These are phyloP conservation scores for Trametes sanguinea DNA, from an alignment of 768 basidiomycete genomes.

Conservation along the genomic window DNA sequence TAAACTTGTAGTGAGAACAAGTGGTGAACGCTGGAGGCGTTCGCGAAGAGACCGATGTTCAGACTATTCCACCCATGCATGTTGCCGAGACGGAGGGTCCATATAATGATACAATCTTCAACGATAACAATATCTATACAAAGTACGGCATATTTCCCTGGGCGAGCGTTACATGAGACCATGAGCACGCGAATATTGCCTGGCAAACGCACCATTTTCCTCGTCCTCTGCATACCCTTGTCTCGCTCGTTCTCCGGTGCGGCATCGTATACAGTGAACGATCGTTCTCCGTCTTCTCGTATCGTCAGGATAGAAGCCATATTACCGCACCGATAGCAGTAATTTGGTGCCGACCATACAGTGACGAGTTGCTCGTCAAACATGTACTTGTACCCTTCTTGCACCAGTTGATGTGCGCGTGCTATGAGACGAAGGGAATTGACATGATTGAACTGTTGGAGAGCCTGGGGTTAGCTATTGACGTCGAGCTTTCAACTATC, in stretches of 20 bases:
- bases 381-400: conserved; percentile 97
- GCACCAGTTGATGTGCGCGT: conserved; percentile 94
- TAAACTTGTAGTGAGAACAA: too few species aligned
- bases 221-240: conserved; percentile 66
- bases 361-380: conserved; percentile 91
- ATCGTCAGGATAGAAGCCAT: conserved; percentile 90
- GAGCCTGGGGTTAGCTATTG: background rate
- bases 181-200: background rate
- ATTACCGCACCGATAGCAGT: conserved; percentile 86
- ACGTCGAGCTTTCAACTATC: too few species aligned
- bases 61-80: too few species aligned
- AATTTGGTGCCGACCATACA: conserved; percentile 92
- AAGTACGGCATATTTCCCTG: conserved; percentile 60
- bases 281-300: conserved; percentile 60
- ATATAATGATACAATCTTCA: background rate
- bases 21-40: background rate
- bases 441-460: conserved; percentile 82
- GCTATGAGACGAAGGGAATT: conserved; percentile 88
- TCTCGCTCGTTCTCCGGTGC: conserved; percentile 90
- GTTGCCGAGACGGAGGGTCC: background rate
- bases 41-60: too few species aligned
- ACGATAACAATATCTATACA: conserved; percentile 36
- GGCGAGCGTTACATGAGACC: background rate
- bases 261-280: conserved; percentile 84
- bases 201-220: conserved; percentile 62